Base-by-base conservation (phyloP, 805 yeast genomes). In the Metschnikowia cerradonensis region DNA sequence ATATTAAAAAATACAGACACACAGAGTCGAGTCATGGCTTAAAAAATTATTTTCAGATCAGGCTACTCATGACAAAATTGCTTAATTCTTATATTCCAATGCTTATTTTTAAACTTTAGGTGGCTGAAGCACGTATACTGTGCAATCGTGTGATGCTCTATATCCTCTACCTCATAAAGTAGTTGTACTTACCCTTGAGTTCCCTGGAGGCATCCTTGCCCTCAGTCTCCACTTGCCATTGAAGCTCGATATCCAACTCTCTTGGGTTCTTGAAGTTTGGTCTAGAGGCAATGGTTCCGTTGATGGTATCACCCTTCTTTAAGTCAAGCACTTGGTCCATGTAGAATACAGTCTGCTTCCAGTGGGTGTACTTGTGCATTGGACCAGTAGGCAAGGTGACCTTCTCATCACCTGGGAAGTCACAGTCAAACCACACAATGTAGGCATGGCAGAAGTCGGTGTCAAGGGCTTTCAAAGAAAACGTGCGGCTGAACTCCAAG, bases 341-440 rank as follows among this genome's bases (percentile, higher is more conserved):
- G 70, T 94, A 95, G 72, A 95, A 90, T 1, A 94, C 95, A 17
- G 97, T 88, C 74, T 94, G 99, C 70, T 94, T 95, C 99, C 99
- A 94, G 74, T 94, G 99, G 14, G 99, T 94, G 77, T 91, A 90
- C 60, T 83, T 82, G 44, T 90, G 84, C 71, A 87, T 90, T 34
- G 99, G 97, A 22, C 98, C 98, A 13, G 99, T 95, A 19, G 94
- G 85, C 66, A 94, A 91, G 32, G 73, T 74, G 52, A 92, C 85
- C 58, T 79, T 80, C 59, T 82, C 81, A 51, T 76, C 77, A 48
- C 76, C 79, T 40, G 94, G 94, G 80, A 94, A 94, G 57, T 81
- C 91, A 63, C 90, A 87, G 64, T 94, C 99, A 63, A 90, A 94
- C 97, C 98, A 94, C 14, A 90, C 86, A 52, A 94, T 82, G 55